Evolutionary conservation across 2,329 filamentous ascomycete species (phyloP).

Genomic region (Colletotrichum gigasporum): DNA sequence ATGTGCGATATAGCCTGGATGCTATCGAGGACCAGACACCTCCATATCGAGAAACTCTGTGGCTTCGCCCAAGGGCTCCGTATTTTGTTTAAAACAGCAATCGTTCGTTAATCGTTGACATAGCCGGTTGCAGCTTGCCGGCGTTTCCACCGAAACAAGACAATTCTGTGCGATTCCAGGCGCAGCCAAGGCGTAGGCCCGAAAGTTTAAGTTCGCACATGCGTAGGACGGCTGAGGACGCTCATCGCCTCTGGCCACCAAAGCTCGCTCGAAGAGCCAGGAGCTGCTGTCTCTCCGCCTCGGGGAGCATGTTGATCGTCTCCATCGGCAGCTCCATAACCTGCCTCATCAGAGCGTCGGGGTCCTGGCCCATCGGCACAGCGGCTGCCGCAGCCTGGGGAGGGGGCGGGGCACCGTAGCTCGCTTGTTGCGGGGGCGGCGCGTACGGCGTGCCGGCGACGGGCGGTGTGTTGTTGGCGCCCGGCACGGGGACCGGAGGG

Average conservation of each 20-base stretch:
- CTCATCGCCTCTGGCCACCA: conserved; percentile 48
- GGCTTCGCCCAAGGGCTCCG: not conserved
- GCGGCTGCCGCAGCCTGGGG: conserved; percentile 40
- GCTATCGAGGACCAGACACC: not conserved
- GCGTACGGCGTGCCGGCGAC: conserved; percentile 56
- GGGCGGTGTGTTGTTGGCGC: conserved; percentile 58
- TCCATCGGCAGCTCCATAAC: conserved; percentile 83
- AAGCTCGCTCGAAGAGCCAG: conserved; percentile 77
- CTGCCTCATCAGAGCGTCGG: conserved; percentile 80
- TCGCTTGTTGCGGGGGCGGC: conserved; percentile 49
- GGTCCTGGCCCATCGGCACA: conserved; percentile 59
- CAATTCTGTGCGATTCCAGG: not conserved
- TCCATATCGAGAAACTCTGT: not conserved
- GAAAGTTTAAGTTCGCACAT: not conserved
- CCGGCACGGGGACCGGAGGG: conserved; percentile 41
- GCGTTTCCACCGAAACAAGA: not conserved
- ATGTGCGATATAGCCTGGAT: not conserved
- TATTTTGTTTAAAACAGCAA: not conserved
- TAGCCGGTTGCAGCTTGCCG: not conserved
- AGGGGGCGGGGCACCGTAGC: conserved; percentile 44
- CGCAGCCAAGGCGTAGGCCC: not conserved
- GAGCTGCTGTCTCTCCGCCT: conserved; percentile 81
- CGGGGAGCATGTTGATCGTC: conserved; percentile 81
- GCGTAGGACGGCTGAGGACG: no score
- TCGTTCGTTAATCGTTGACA: not conserved